Percentiles rank a stretch among this genome's conserved stretches.
phyloP scores from a whole-genome alignment of 495 filamentous ascomycete species.

The Annulohypoxylon moriforme region DNA sequence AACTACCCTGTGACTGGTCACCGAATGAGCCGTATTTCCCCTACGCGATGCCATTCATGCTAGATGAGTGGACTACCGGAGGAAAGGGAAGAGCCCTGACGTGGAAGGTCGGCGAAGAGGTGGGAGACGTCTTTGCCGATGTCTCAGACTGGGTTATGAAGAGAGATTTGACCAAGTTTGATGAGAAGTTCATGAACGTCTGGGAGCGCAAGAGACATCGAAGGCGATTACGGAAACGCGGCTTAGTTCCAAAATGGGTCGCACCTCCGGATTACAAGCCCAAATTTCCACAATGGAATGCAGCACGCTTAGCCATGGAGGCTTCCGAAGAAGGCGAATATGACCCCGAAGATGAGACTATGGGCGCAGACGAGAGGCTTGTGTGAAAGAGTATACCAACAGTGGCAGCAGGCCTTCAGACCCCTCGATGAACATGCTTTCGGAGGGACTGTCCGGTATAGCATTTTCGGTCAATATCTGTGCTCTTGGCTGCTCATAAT shows the following conservation, averaged over 20 bases:
- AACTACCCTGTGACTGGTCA: slow-evolving; percentile 59
- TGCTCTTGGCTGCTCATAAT: neutral
- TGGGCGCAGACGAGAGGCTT: slow-evolving; percentile 50
- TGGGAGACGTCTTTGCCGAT: slow-evolving; percentile 56
- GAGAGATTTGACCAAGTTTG: slow-evolving; percentile 52
- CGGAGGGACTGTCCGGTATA: neutral
- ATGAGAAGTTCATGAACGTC: slow-evolving; percentile 48
- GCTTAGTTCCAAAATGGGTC: slow-evolving; percentile 46
- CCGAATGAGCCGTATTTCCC: slow-evolving; percentile 64
- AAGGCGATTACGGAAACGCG: slow-evolving; percentile 56
- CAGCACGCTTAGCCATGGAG: slow-evolving; percentile 50
- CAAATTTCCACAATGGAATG: slow-evolving; percentile 49
- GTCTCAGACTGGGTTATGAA: slow-evolving; percentile 54
- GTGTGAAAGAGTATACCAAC: slow-evolving; percentile 16
- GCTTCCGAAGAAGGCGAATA: slow-evolving; percentile 43
- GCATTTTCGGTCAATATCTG: neutral
- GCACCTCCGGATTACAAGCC: slow-evolving; percentile 49
- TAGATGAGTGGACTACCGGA: slow-evolving; percentile 65
- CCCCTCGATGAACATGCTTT: neutral
- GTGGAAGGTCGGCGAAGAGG: slow-evolving; percentile 47
- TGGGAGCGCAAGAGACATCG: slow-evolving; percentile 52
- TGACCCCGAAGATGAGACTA: slow-evolving; percentile 50
- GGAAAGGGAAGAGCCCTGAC: slow-evolving; percentile 52
- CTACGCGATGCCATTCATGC: slow-evolving; percentile 64
- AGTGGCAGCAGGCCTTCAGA: slow-evolving; percentile 1